These are phyloP conservation scores for Oryza rufipogon DNA, from an alignment of 176 grass and related monocot genomes.

Conservation along the genomic window DNA sequence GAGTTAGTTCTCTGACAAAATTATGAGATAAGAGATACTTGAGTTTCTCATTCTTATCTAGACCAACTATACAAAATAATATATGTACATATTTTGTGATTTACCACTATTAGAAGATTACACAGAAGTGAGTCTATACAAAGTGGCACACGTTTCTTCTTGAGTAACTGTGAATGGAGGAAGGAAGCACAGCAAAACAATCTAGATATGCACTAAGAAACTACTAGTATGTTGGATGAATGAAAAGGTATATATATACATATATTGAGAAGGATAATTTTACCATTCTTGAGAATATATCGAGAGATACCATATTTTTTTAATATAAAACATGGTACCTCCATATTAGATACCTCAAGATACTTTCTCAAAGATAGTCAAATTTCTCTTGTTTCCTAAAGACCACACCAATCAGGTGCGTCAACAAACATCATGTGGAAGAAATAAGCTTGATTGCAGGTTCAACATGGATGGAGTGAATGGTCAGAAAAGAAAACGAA, in stretches of 20 bases:
- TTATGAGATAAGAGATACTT: background rate
- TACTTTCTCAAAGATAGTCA: too few relatives aligned
- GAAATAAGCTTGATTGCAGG: background rate
- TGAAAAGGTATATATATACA: background rate
- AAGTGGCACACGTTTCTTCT: background rate
- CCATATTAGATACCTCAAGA: too few relatives aligned
- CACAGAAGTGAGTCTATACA: background rate
- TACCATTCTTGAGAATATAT: too few relatives aligned
- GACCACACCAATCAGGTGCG: background rate
- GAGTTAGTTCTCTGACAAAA: background rate
- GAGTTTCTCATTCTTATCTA: slow-evolving; percentile 5
- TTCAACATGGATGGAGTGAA: background rate
- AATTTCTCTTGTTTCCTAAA: background rate
- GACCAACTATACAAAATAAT: background rate
- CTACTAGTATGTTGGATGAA: background rate
- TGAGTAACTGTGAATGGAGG: background rate
- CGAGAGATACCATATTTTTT: too few relatives aligned
- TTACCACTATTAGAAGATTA: background rate
- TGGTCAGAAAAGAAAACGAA: background rate
- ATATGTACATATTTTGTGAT: background rate
- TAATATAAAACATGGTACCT: too few relatives aligned
- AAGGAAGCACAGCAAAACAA: background rate
- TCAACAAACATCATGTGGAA: background rate
- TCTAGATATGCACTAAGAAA: background rate
- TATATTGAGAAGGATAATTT: too few relatives aligned